Conservation (phyloP, 192 early-diverging fungal species). For the Lobosporangium transversale region DNA sequence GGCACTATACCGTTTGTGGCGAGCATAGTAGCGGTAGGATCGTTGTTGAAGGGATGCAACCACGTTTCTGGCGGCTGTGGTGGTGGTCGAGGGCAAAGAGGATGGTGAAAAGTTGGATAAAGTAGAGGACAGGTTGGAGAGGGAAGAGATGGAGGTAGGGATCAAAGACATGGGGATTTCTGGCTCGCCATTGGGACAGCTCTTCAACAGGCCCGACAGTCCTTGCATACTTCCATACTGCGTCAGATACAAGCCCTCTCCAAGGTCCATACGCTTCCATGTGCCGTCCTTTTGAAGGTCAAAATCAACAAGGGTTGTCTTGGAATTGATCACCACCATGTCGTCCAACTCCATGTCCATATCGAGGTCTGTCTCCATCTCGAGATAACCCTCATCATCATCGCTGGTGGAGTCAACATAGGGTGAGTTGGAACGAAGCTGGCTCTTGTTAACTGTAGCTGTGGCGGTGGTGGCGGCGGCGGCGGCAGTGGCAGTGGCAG, state of each 20-base stretch:
- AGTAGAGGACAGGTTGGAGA: too few relatives aligned
- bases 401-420: conserved; percentile 11
- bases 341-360: background rate
- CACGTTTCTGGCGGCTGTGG: too few relatives aligned
- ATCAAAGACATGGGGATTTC: too few relatives aligned
- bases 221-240: conserved; percentile 1
- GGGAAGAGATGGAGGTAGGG: background rate
- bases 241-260: conserved; percentile 9
- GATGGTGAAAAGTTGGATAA: too few relatives aligned
- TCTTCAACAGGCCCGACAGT: conserved; percentile 4
- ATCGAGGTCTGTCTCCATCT: conserved; percentile 17
- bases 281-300: background rate
- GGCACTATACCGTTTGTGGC: background rate
- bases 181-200: too few relatives aligned
- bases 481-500: background rate
- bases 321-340: background rate
- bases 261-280: conserved; percentile 20
- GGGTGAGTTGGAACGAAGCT: background rate
- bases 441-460: background rate
- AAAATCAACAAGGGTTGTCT: background rate
- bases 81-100: background rate
- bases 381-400: conserved; percentile 20
- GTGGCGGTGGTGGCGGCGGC: background rate
- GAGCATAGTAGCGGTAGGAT: background rate
- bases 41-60: too few relatives aligned